Evolutionary conservation across 225 moss, liverwort and hornwort genomes (phyloP), one percentile per base, ranked within the genome.

Genomic region (Takakia lepidozioides): DNA sequence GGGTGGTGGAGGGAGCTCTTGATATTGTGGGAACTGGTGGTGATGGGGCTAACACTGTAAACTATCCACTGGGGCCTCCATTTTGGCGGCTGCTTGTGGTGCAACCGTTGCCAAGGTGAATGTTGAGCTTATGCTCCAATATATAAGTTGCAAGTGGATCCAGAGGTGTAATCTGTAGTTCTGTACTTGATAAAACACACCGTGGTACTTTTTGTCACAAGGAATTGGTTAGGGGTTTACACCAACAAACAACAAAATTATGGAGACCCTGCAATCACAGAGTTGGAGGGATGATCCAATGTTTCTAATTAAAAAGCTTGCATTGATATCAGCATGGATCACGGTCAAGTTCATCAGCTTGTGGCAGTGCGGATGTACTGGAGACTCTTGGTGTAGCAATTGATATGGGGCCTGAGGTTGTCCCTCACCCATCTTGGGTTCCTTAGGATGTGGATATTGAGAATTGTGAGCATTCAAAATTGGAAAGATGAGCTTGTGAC

Each of bases 21-120:
- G 98, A 98, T 58, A 98, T 98, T 11, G 98, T 98, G 14, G 98
- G 98, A 14, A 98, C 98, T 35, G 98, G 98, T 44, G 98, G 98
- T 37, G 91, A 98, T 66, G 98, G 98, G 54, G 67, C 83, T 7
- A 79, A 87, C 55, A 98, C 98, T 15, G 85, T 98, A 3, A 98
- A 98, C 85, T 98, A 51, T 98, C 98, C 25, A 98, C 98, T 2
- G 98, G 98, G 40, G 77, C 98, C 32, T 82, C 73, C 65, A 79
- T 98, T 23, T 68, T 98, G 48, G 91, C 98, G 60, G 98, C 91
- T 61, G 98, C 98, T 40, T 73, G 87, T 63, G 98, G 91, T 60
- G 98, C 87, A 27, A 87, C 71, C 56, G 91, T 98, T 59, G 98
- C 91, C 20, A 98, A 98, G 78, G 91, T 91, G 62, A 38, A 25